phyloP scores from a whole-genome alignment of 805 yeast species.

The Pichia rugopelliculosa region DNA sequence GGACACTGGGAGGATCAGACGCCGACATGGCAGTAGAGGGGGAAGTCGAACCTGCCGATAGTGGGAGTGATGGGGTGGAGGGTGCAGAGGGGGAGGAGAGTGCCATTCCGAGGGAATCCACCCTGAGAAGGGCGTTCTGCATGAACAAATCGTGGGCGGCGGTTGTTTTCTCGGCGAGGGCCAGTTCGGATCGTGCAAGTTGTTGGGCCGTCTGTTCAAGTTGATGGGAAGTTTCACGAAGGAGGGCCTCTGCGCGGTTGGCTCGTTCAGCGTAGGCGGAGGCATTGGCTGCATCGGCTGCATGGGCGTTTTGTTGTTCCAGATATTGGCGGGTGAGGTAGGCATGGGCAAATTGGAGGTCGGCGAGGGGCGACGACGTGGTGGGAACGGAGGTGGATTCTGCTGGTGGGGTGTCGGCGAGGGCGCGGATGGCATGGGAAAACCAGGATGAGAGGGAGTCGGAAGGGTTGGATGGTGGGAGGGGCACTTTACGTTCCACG shows the following conservation, averaged over 20 bases:
- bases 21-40: too few relatives aligned
- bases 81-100: neutral
- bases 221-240: neutral
- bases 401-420: neutral
- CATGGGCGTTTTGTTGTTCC: neutral
- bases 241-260: neutral
- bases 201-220: neutral
- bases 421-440: neutral
- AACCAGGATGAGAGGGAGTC: neutral
- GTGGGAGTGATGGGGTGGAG: neutral
- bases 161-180: conserved; percentile 2
- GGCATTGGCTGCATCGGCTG: neutral
- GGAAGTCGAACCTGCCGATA: neutral
- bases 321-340: neutral
- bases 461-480: neutral
- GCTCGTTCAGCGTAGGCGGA: neutral
- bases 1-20: conserved; percentile 24
- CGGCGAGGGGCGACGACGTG: neutral
- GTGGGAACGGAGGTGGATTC: too few relatives aligned
- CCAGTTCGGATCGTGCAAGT: neutral
- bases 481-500: neutral
- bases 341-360: neutral
- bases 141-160: conserved; percentile 1
- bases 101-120: neutral
- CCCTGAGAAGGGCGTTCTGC: neutral